Evolutionary conservation across 768 basidiomycete species (phyloP).

Genomic region (Xerocomus brunneocitrinus): DNA sequence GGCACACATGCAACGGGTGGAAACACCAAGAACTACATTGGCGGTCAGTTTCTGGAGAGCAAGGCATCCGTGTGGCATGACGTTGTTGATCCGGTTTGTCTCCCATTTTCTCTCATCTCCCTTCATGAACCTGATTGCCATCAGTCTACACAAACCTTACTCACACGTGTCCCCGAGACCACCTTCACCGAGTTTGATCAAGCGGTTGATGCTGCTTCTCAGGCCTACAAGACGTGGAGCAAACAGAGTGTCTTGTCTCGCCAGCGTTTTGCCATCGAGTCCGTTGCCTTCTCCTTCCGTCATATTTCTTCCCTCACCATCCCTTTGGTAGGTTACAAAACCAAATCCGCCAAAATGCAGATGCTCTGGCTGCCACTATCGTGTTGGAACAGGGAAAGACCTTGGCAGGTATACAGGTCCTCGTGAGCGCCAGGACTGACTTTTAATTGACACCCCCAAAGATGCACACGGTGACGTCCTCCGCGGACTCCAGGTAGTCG

Average conservation of each 20-base stretch:
- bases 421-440: neutral
- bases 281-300: slow-evolving; percentile 26
- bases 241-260: slow-evolving; percentile 77
- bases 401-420: slow-evolving; percentile 53
- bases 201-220: slow-evolving; percentile 77
- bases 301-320: slow-evolving; percentile 2
- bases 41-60: slow-evolving; percentile 86
- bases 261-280: slow-evolving; percentile 90
- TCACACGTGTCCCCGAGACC: slow-evolving; percentile 89
- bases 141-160: slow-evolving; percentile 85
- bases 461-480: slow-evolving; percentile 95
- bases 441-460: slow-evolving; percentile 20
- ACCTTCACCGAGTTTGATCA: slow-evolving; percentile 74
- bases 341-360: slow-evolving; percentile 79
- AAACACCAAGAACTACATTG: slow-evolving; percentile 88
- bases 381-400: slow-evolving; percentile 98
- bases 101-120: neutral
- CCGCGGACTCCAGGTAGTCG: slow-evolving; percentile 87
- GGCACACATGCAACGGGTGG: slow-evolving; percentile 86
- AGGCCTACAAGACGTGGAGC: slow-evolving; percentile 89
- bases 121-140: neutral
- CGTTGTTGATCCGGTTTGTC: slow-evolving; percentile 79
- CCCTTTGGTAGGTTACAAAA: slow-evolving; percentile 66
- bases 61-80: slow-evolving; percentile 77
- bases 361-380: slow-evolving; percentile 83